A percentile compares a stretch with the other conserved stretches of the same genome.
Conservation (phyloP, 306 rosid species). For the Trifolium fragiferum region DNA sequence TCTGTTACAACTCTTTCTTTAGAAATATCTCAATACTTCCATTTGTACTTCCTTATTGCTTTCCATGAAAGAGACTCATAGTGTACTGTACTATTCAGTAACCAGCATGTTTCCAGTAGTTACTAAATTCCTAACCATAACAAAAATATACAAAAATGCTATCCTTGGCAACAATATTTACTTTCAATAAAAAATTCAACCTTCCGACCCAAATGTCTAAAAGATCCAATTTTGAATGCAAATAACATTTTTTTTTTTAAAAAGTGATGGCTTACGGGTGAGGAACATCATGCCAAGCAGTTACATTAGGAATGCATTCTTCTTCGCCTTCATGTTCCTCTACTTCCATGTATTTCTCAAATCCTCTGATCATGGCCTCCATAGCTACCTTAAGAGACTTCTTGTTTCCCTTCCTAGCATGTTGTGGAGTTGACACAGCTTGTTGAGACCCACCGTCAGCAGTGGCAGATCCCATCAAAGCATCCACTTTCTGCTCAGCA, state of each 20-base stretch:
- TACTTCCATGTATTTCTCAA: constrained; percentile 61
- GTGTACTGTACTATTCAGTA: too few species aligned
- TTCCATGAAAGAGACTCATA: too few species aligned
- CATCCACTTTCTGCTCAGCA: constrained; percentile 56
- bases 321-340: constrained; percentile 51
- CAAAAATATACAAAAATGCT: neutral
- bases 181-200: neutral
- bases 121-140: too few species aligned
- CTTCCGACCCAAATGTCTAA: neutral
- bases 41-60: too few species aligned
- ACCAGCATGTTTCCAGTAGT: too few species aligned
- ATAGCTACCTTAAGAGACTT: constrained; percentile 80
- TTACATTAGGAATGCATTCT: constrained; percentile 63
- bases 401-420: constrained; percentile 38
- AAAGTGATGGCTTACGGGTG: constrained; percentile 70
- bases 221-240: constrained; percentile 10
- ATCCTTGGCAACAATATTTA: neutral
- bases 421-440: constrained; percentile 43
- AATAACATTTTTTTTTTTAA: constrained; percentile 14
- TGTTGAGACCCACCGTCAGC: constrained; percentile 82
- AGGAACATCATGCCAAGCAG: constrained; percentile 97
- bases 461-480: constrained; percentile 70
- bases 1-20: too few species aligned
- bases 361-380: constrained; percentile 96
- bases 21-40: too few species aligned